Conservation (phyloP, 2,329 filamentous ascomycete genomes). For the Colletotrichum abscissum region DNA sequence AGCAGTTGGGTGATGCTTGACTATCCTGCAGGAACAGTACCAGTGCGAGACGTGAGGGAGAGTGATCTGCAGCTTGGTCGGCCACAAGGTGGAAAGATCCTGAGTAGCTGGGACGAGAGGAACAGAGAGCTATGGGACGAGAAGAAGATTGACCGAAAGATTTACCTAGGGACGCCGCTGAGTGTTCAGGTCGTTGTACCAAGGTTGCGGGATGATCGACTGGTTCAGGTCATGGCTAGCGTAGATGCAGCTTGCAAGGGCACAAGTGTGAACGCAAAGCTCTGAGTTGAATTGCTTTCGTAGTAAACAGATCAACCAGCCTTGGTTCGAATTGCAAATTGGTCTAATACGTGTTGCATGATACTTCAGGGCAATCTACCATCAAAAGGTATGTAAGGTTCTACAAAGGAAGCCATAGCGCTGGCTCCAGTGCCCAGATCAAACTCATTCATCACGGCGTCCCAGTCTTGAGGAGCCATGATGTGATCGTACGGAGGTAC, state of each 20-base stretch:
- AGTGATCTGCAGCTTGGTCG: conserved; percentile 16
- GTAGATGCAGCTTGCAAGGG: not conserved
- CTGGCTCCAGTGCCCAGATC: not conserved
- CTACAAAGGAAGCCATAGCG: not conserved
- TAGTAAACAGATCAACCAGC: not conserved
- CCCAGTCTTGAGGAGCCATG: not conserved
- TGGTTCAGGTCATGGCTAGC: conserved; percentile 21
- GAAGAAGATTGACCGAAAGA: conserved; percentile 5
- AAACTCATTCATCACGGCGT: not conserved
- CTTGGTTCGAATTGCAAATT: no score
- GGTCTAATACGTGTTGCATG: not conserved
- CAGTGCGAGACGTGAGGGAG: conserved; percentile 31
- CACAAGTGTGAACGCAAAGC: not conserved
- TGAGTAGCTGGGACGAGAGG: conserved; percentile 22
- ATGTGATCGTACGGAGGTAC: not conserved
- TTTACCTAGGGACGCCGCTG: conserved; percentile 21
- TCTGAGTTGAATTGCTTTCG: not conserved
- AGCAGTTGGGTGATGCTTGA: conserved; percentile 52
- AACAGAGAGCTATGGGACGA: conserved; percentile 30
- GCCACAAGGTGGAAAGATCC: not conserved
- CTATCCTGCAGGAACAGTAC: conserved; percentile 49
- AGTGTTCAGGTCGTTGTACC: conserved; percentile 29
- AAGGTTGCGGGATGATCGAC: conserved; percentile 16
- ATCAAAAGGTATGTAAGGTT: not conserved
- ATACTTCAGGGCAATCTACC: not conserved